These are phyloP conservation scores for Calonectria pseudoturangicola DNA, from an alignment of 2,329 filamentous ascomycete species.

Conservation along the genomic window DNA sequence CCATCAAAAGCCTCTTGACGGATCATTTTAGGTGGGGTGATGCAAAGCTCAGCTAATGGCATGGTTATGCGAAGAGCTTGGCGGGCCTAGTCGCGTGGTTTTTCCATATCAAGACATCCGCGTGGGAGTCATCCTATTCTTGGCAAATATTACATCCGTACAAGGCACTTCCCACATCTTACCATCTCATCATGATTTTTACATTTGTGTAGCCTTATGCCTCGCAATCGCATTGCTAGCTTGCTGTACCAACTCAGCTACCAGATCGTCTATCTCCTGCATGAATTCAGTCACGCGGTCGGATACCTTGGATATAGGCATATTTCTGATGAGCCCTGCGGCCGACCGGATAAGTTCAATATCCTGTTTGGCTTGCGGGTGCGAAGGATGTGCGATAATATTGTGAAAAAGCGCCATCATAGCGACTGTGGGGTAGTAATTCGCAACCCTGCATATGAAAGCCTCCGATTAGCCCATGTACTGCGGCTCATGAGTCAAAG, in stretches of 20 bases:
- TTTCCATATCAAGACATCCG: background rate
- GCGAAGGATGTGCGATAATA: conserved; percentile 11
- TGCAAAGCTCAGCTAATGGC: too few species aligned
- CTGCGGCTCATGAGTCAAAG: too few species aligned
- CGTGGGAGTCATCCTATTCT: background rate
- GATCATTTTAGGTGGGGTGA: too few species aligned
- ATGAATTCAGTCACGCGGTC: background rate
- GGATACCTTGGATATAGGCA: background rate
- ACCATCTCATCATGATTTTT: too few species aligned
- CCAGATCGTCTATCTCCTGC: conserved; percentile 8
- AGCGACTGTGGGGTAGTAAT: conserved; percentile 11
- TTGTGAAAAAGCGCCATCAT: conserved; percentile 21
- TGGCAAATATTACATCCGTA: too few species aligned
- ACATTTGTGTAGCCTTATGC: too few species aligned
- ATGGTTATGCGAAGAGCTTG: too few species aligned
- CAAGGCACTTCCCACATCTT: too few species aligned
- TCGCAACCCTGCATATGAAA: background rate
- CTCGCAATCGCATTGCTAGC: conserved; percentile 2
- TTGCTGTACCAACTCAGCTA: background rate
- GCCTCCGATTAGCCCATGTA: background rate
- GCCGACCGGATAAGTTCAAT: conserved; percentile 13
- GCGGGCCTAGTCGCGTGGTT: too few species aligned
- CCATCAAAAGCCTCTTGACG: too few species aligned
- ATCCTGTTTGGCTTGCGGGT: background rate
- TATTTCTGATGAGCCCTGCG: background rate